phyloP scores from a whole-genome alignment of 768 basidiomycete genomes.

The Lenzites betulinus region DNA sequence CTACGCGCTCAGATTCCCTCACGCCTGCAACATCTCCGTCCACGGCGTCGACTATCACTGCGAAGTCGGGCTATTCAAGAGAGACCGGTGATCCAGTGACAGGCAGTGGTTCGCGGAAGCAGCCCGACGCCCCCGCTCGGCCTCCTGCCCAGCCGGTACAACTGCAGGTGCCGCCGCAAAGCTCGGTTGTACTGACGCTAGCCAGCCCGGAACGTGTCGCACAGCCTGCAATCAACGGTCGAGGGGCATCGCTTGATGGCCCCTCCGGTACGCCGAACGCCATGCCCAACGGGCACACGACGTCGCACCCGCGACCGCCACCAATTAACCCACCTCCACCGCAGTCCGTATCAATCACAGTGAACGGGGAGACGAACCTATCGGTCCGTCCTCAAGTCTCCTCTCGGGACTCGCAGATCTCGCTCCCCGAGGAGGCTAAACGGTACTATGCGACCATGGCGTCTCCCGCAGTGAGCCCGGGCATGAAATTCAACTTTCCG shows the following conservation, averaged over 20 bases:
- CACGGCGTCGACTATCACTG: conserved; percentile 6
- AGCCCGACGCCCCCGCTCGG: conserved; percentile 4
- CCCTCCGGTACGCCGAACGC: not conserved
- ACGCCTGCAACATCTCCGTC: conserved; percentile 26
- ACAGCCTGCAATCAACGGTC: conserved; percentile 6
- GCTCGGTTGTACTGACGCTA: conserved; percentile 15
- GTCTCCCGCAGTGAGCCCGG: conserved; percentile 59
- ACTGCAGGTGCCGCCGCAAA: conserved; percentile 2
- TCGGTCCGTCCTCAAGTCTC: conserved; percentile 33
- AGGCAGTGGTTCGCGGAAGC: conserved; percentile 14
- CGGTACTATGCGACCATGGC: conserved; percentile 69
- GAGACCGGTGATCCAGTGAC: conserved; percentile 18
- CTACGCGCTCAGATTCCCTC: conserved; percentile 27
- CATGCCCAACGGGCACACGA: not conserved
- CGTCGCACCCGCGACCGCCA: conserved; percentile 7
- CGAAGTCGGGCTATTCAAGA: not conserved
- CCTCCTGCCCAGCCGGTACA: not conserved
- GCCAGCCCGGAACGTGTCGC: conserved; percentile 14
- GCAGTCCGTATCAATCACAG: conserved; percentile 26
- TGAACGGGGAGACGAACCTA: conserved; percentile 24
- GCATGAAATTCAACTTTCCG: conserved; percentile 21
- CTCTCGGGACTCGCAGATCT: conserved; percentile 68
- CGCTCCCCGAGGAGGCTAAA: conserved; percentile 76
- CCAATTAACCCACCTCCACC: conserved; percentile 10
- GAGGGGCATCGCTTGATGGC: not conserved